Base-by-base conservation (phyloP, 768 basidiomycete genomes). In the Paxillus rubicundulus region DNA sequence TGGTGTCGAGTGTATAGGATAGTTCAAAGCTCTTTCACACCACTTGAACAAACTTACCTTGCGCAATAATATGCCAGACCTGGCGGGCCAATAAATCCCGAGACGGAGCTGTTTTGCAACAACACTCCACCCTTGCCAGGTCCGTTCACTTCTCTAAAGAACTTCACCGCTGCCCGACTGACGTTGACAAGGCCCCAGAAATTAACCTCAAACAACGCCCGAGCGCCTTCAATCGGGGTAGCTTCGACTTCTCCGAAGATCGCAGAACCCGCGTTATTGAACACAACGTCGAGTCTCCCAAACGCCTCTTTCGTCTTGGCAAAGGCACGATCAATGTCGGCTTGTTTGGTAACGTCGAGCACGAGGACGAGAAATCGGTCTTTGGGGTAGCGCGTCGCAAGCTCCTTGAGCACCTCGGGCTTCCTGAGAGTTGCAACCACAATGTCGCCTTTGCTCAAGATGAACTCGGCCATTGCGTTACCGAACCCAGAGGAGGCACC, bases 391-490 rank as follows among this genome's bases (percentile, higher is more conserved):
- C 2, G 18, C 13, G 36, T 20, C 1, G 45, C 37, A 30, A 57
- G 52, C 0, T 55, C 36, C 10, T 47, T 33, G 33, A 64, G 63
- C 6, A 47, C 34, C 17, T 59, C 68, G 2, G 77, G 75, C 33
- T 62, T 71, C 41, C 77, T 71, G 38, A 74, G 63, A 17, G 77
- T 76, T 5, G 78, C 77, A 42, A 77, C 67, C 36, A 59, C 75
- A 13, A 60, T 69, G 45, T 74, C 72, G 18, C 76, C 76, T 5
- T 59, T 56, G 10, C 43, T 49, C 38, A 78, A 65, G 38, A 65
- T 63, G 16, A 34, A 49, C 51, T 74, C 69, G 2, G 64, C 60
- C 47, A 73, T 57, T 14, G 53, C 38, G 24, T 61, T 68, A 10
- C 76, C 77, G 40, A 78, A 66, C 9, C 77, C 75, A 6, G 72